phyloP scores from a whole-genome alignment of 257 asterid genomes.

The Nemophila menziesii region DNA sequence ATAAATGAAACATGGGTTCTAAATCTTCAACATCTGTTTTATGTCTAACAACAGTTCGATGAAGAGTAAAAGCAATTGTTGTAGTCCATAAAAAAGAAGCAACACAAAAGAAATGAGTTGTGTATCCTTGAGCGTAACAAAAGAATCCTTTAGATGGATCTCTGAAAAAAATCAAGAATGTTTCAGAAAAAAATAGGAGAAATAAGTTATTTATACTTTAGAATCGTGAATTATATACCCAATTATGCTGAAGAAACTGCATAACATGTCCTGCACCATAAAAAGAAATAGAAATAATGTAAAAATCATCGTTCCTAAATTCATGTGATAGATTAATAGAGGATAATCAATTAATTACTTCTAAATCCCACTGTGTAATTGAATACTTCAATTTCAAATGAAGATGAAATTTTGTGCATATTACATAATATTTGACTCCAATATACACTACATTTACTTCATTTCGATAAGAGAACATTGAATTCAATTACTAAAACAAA shows the following conservation, averaged over 20 bases:
- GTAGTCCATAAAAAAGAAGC: slow-evolving; percentile 98
- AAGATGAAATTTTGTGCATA: no score
- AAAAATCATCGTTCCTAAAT: slow-evolving; percentile 6
- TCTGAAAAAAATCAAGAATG: slow-evolving; percentile 35
- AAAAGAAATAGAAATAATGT: slow-evolving; percentile 6
- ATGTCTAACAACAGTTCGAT: slow-evolving; percentile 96
- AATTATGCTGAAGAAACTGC: slow-evolving; percentile 93
- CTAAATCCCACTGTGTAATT: background rate
- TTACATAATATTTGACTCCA: background rate
- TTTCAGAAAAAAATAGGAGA: slow-evolving; percentile 7
- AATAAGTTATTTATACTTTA: slow-evolving; percentile 6
- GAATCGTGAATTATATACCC: slow-evolving; percentile 41
- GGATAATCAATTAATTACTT: background rate
- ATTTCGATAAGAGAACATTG: background rate
- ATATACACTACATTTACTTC: no score
- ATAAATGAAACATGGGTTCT: slow-evolving; percentile 95
- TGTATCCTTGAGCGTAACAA: slow-evolving; percentile 94
- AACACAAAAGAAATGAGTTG: slow-evolving; percentile 94
- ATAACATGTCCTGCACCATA: slow-evolving; percentile 81
- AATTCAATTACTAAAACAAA: slow-evolving; percentile 1
- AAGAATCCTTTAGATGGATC: slow-evolving; percentile 95
- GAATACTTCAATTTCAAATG: background rate
- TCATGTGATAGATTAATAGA: background rate
- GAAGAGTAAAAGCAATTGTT: slow-evolving; percentile 88
- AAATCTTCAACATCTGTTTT: slow-evolving; percentile 97